Evolutionary conservation across 148 eudicot genomes (phyloP), one percentile per base, ranked within the genome.

Genomic region (Arctostaphylos glauca): DNA sequence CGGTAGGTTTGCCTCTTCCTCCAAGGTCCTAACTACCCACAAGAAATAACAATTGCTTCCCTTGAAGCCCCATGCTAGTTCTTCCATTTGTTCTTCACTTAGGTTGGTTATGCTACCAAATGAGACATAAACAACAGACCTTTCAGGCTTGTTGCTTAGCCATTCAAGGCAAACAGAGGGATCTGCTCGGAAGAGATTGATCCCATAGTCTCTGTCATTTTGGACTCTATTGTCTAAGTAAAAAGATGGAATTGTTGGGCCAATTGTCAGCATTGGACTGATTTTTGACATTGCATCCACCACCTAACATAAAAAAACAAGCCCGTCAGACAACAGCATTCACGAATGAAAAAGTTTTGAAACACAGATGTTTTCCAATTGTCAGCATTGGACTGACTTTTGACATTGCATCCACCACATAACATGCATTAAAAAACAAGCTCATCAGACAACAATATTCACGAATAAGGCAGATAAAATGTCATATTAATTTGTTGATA

Each of bases 191-290:
- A 74, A 86, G 77, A 91, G 88, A 56, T 85, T 82, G 75, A 89
- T 78, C 4, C 85, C 87, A 64, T 87, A 90, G 0, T 74, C 84
- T 64, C 60, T 80, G 83, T 91, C 90, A 81, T 82, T 55, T 77
- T 79, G 44, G 56, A 84, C 76, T 58, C 77, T 84, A 1, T 87
- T 86, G 85, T 91, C 91, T 38, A 87, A 64, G 89, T 84, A 91
- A n/a, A 74, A 54, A 7, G 91, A 91, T 53, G 93, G 93, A 76
- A 89, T 68, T 80, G 91, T 89, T 75, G 93, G 93, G 19, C 91
- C 91, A 2, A 86, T 83, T 55, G 93, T 84, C 80, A 88, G 48
- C 78, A 88, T 12, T 19, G 84, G 89, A 48, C 83, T 80, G 31
- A 84, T 58, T 58, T 81, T 88, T 12, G 87, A 81, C 92, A 90